Evolutionary conservation across 495 filamentous ascomycete genomes (phyloP).

Genomic region (Penicillium macrosclerotiorum): DNA sequence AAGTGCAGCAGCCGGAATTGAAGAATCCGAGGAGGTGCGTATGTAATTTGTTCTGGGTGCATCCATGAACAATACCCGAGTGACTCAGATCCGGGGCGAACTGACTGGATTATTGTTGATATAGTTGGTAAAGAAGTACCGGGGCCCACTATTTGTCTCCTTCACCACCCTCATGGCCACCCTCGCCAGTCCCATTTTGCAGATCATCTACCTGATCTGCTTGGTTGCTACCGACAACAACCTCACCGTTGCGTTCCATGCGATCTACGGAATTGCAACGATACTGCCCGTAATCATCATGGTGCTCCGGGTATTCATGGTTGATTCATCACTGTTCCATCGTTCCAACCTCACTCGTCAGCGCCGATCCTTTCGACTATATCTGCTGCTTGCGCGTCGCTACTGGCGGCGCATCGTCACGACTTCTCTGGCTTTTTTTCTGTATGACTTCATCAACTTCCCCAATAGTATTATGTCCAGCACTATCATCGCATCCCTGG

Average conservation of each 20-base stretch:
- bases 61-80: no score
- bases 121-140: constrained; percentile 24
- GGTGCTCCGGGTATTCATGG: constrained; percentile 31
- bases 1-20: constrained; percentile 33
- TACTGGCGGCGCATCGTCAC: constrained; percentile 31
- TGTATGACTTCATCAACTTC: constrained; percentile 40
- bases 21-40: constrained; percentile 32
- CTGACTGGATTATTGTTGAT: background rate
- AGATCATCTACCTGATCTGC: constrained; percentile 35
- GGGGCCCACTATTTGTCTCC: constrained; percentile 35
- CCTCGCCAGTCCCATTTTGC: constrained; percentile 27
- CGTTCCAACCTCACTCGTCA: constrained; percentile 28
- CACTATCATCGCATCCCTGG: constrained; percentile 38
- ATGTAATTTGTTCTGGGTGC: no score
- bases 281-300: constrained; percentile 30
- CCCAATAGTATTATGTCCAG: constrained; percentile 40
- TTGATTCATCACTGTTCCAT: constrained; percentile 33
- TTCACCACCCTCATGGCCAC: constrained; percentile 39
- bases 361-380: constrained; percentile 18
- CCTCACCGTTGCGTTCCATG: constrained; percentile 30
- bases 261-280: constrained; percentile 34
- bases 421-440: constrained; percentile 34
- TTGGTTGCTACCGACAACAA: constrained; percentile 35
- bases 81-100: no score
- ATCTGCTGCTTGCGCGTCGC: constrained; percentile 23